Percentiles rank a stretch among this genome's conserved stretches.
Evolutionary conservation across 1,284 basidiomycete species (phyloP).

Genomic region (Cystobasidium slooffiae): DNA sequence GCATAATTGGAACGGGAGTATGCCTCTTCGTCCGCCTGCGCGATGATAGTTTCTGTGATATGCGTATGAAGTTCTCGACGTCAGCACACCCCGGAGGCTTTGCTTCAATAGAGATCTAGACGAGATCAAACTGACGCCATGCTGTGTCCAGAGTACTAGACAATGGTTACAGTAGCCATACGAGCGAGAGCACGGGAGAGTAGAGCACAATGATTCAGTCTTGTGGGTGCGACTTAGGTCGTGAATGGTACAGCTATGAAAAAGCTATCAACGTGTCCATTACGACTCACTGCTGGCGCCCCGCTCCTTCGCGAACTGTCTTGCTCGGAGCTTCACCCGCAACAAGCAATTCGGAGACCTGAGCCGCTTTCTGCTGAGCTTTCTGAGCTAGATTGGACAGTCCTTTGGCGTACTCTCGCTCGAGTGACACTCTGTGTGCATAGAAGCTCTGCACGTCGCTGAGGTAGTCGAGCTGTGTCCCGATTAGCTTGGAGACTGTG

Average conservation of each 20-base stretch:
- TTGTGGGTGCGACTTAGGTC: background rate
- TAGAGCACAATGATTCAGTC: background rate
- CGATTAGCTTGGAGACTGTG: constrained; percentile 30
- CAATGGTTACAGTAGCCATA: background rate
- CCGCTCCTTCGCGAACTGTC: constrained; percentile 38
- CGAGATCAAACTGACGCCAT: constrained; percentile 21
- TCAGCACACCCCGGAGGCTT: background rate
- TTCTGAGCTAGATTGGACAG: constrained; percentile 33
- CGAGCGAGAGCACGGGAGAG: background rate
- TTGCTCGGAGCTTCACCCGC: constrained; percentile 42
- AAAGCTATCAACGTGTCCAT: background rate
- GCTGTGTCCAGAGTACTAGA: constrained; percentile 36
- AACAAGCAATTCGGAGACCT: constrained; percentile 29
- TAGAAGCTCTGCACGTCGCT: constrained; percentile 39
- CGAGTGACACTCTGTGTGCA: constrained; percentile 17
- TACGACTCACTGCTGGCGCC: constrained; percentile 36
- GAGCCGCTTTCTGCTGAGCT: constrained; percentile 39
- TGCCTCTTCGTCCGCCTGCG: constrained; percentile 41
- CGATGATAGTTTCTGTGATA: constrained; percentile 26
- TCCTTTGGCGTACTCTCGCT: constrained; percentile 40
- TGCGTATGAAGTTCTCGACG: background rate
- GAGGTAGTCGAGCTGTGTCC: constrained; percentile 36
- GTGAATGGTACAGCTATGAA: too few relatives aligned
- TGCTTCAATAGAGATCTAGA: background rate
- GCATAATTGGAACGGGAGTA: constrained; percentile 41